Evolutionary conservation across 1,139 yeast species (phyloP).

Genomic region (Taphrina populina): DNA sequence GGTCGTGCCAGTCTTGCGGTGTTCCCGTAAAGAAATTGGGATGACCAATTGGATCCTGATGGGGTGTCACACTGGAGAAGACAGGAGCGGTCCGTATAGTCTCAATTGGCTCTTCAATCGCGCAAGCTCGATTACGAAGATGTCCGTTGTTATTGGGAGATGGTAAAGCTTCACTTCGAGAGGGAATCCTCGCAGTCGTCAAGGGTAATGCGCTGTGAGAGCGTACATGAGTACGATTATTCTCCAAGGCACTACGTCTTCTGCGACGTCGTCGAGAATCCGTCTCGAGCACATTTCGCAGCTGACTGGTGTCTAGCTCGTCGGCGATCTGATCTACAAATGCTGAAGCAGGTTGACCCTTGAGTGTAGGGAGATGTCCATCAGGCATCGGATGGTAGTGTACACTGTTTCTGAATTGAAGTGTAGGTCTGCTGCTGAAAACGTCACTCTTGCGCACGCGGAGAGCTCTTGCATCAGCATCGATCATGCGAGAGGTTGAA

Average conservation of each 20-base stretch:
- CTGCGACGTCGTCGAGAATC: constrained; percentile 17
- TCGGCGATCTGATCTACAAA: constrained; percentile 31
- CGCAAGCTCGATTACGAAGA: not conserved
- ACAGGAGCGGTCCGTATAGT: constrained; percentile 2
- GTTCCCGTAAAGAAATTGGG: constrained; percentile 4
- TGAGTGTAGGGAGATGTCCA: constrained; percentile 27
- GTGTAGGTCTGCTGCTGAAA: constrained; percentile 23
- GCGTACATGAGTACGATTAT: not conserved
- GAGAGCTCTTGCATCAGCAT: constrained; percentile 21
- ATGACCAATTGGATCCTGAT: no score
- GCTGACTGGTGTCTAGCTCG: constrained; percentile 21
- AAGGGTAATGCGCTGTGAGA: not conserved
- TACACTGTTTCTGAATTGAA: constrained; percentile 7
- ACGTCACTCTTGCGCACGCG: constrained; percentile 25
- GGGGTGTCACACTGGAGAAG: not conserved
- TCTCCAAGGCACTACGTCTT: constrained; percentile 17
- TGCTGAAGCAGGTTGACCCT: constrained; percentile 11
- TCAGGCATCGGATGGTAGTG: constrained; percentile 19
- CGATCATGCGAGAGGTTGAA: constrained; percentile 16
- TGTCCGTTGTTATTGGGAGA: not conserved
- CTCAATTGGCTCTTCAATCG: not conserved
- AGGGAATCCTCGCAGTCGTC: not conserved
- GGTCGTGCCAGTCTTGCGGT: constrained; percentile 18
- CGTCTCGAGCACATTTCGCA: constrained; percentile 24
- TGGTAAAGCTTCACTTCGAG: not conserved